phyloP scores from a whole-genome alignment of 2,329 filamentous ascomycete species.

The Fusarium devonianum region DNA sequence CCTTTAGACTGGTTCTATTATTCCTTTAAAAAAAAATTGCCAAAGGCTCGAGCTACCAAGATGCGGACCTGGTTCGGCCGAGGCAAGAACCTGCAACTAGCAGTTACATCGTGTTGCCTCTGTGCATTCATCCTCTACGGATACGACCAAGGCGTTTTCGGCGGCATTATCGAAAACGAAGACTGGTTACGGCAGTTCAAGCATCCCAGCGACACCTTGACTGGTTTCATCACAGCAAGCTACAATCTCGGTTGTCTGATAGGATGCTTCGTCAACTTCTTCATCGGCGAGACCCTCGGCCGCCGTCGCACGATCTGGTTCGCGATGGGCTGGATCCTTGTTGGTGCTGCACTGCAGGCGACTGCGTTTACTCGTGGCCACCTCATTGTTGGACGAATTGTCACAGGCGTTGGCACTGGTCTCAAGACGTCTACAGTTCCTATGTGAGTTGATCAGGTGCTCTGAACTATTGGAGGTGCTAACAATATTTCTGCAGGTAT shows the following conservation, averaged over 20 bases:
- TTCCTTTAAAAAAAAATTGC: too few species aligned
- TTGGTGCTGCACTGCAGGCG: conserved; percentile 66
- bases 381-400: conserved; percentile 56
- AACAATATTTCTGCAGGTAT: conserved; percentile 22
- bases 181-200: conserved; percentile 49
- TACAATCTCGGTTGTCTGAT: conserved; percentile 53
- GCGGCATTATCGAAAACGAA: conserved; percentile 53
- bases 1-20: too few species aligned
- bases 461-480: not conserved
- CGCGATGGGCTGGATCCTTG: conserved; percentile 62
- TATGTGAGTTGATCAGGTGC: not conserved
- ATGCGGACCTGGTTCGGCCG: conserved; percentile 35
- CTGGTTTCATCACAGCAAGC: conserved; percentile 40
- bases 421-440: conserved; percentile 51
- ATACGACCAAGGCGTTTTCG: conserved; percentile 58
- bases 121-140: conserved; percentile 44
- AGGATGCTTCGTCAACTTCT: conserved; percentile 51
- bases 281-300: conserved; percentile 59
- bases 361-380: conserved; percentile 52
- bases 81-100: conserved; percentile 32
- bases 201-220: conserved; percentile 34
- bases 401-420: conserved; percentile 58
- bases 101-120: conserved; percentile 35
- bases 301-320: conserved; percentile 60
- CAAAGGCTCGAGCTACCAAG: too few species aligned